These are phyloP conservation scores for Pythium oligandrum DNA, from an alignment of 352 stramenopile species.

Conservation along the genomic window DNA sequence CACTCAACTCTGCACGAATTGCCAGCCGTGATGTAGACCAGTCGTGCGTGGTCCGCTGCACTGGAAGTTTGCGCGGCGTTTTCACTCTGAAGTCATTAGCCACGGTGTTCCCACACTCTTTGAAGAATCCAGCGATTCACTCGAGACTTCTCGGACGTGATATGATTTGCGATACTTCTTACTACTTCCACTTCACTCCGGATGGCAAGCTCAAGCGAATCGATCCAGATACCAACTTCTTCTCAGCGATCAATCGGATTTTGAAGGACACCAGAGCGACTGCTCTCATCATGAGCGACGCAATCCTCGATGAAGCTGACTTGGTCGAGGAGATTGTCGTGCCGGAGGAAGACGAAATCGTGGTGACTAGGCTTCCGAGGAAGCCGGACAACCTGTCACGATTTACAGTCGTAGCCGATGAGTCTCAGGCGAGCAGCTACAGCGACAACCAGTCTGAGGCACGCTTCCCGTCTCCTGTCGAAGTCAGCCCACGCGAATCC, in stretches of 20 bases:
- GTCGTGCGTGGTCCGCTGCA: background rate
- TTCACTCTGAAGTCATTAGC: slow-evolving; percentile 1
- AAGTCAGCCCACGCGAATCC: too few species aligned
- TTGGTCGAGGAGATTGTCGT: too few species aligned
- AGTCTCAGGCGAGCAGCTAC: too few species aligned
- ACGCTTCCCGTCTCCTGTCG: too few species aligned
- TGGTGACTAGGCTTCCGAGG: too few species aligned
- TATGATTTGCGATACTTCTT: slow-evolving; percentile 3
- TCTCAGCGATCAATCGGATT: background rate
- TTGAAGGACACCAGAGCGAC: background rate
- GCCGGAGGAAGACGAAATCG: too few species aligned
- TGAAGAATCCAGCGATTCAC: background rate
- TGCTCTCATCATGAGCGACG: background rate
- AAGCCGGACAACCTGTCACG: too few species aligned
- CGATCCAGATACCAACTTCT: slow-evolving; percentile 2
- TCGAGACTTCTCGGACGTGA: background rate
- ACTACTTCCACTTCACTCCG: slow-evolving; percentile 2
- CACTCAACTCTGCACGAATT: background rate
- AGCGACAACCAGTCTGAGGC: too few species aligned
- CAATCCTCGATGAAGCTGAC: background rate
- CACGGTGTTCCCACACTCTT: slow-evolving; percentile 5
- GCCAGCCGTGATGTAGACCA: background rate
- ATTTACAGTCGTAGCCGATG: too few species aligned
- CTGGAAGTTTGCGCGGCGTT: background rate
- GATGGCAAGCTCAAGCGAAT: slow-evolving; percentile 1